phyloP scores from a whole-genome alignment of 768 basidiomycete genomes.

The Trametes maxima region DNA sequence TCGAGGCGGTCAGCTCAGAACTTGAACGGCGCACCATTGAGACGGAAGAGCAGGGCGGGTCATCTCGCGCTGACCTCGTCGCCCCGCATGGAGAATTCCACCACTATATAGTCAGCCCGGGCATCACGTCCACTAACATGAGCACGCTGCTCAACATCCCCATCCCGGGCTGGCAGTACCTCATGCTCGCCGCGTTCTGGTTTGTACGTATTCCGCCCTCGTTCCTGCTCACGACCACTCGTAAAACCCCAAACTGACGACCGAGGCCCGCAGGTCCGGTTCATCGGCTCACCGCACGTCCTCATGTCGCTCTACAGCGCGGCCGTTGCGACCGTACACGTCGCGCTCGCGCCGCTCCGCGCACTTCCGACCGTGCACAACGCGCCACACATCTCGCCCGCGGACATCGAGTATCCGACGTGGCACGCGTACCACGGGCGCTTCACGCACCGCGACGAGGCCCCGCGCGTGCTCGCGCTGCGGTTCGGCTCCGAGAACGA shows the following conservation, averaged over 20 bases:
- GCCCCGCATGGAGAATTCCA: constrained; percentile 33
- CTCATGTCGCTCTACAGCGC: constrained; percentile 63
- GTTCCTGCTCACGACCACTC: not conserved
- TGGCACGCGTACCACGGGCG: constrained; percentile 21
- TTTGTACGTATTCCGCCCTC: constrained; percentile 48
- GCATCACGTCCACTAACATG: constrained; percentile 68
- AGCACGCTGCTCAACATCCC: constrained; percentile 47
- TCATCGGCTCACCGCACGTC: constrained; percentile 68
- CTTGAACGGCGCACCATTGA: constrained; percentile 50
- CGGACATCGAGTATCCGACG: constrained; percentile 21
- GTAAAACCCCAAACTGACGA: not conserved
- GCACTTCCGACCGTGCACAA: constrained; percentile 44
- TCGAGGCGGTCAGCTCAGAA: constrained; percentile 61
- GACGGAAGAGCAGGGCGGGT: constrained; percentile 6
- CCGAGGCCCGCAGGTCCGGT: constrained; percentile 55
- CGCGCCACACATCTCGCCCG: constrained; percentile 20
- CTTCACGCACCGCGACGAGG: constrained; percentile 13
- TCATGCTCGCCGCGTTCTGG: constrained; percentile 63
- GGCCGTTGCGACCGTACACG: constrained; percentile 66
- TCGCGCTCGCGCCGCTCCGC: constrained; percentile 59
- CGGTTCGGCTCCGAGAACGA: constrained; percentile 60
- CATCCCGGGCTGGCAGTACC: constrained; percentile 39
- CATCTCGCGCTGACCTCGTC: constrained; percentile 2
- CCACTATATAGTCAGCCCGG: constrained; percentile 71
- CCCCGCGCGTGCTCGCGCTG: constrained; percentile 31